Evolutionary conservation across 495 filamentous ascomycete species (phyloP), one percentile per base, ranked within the genome.

Genomic region (Neurospora discreta): DNA sequence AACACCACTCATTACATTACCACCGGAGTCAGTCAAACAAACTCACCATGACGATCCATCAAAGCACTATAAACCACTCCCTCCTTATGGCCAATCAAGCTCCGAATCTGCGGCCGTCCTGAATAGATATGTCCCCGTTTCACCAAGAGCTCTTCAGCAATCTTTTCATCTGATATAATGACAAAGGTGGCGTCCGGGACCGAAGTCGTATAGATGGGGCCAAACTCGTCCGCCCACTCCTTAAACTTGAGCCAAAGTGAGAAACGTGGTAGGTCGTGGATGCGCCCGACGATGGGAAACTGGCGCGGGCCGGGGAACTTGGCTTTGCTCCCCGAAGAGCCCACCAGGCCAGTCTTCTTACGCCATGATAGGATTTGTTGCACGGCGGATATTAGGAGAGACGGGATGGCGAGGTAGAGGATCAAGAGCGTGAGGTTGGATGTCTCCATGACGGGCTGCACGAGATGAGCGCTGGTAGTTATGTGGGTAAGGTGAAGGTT

Each of bases 231-330:
- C 2, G 85, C 83, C 86, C 86, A 88, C 74, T 88, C 84, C 74
- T 86, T 85, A 80, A 87, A 87, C 77, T 87, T 87, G 68, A 84
- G 75, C 85, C 85, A 87, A 70, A 84, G 78, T 69, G 79, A 77
- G 68, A 85, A 84, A n/a, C 83, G 78, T 11, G 84, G 79, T 0
- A 87, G 69, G 67, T 87, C 85, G 40, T 86, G 84, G 15, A 87
- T 76, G 60, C 84, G 82, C 38, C 85, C 85, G 43, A 87, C 74
- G 43, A 87, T 71, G 67, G 84, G 85, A 68, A 80, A 84, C 73
- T 84, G 83, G 69, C 78, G 78, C 15, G 84, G 84, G 2, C 83
- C 83, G 2, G 83, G 83, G 46, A 85, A 80, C 71, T 60, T 60
- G 26, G 26, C 26, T 60, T 60, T 60, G 44, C 44, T 18, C 26